Base-by-base conservation (phyloP, 169 alveolate genomes). In the Babesia sp. region DNA sequence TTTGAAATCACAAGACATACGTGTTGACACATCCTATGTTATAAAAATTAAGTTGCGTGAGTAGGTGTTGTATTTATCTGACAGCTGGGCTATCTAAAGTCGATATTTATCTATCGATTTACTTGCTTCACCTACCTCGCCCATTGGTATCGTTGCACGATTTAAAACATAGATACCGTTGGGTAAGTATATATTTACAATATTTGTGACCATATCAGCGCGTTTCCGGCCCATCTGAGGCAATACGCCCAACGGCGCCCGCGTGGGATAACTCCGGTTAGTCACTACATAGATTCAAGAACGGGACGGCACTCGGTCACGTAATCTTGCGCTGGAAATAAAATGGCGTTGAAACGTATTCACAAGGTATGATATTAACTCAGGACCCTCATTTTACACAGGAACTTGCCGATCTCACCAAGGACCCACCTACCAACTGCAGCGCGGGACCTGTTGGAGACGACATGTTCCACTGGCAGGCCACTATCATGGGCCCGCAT, bases 371-470 rank as follows among this genome's bases (percentile, higher is more conserved):
- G 74, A 45, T 63, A 28, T 26, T 34, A 37, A 37, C 33, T 60
- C 20, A 18, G 12, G 34, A 14, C 18, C n/a, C 37, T 53, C 41
- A 50, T 24, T 34, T 28, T n/a, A 3, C 56, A 42, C 68, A 97
- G 97, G 99, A 98, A 93, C 91, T 97, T 33, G 90, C 91, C 64
- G 99, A 98, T 71, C 92, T 98, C 59, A 93, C 95, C 61, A 94
- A 94, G 73, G 99, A 98, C 84, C 99, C 99, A 51, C 99, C 99
- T 29, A 94, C 99, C 16, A 95, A 95, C 91, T 98, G 99, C 91
- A 93, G 98, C 44, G 99, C 99, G 36, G 99, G 99, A 9, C 98
- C 98, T 18, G 95, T 94, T 28, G 98, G 97, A 33, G 99, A 97
- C 67, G 99, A 98, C 83, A 90, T 94, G 92, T 97, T 96, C 90